These are phyloP conservation scores for Curvularia sp. DNA, from an alignment of 2,329 filamentous ascomycete genomes.

Conservation along the genomic window DNA sequence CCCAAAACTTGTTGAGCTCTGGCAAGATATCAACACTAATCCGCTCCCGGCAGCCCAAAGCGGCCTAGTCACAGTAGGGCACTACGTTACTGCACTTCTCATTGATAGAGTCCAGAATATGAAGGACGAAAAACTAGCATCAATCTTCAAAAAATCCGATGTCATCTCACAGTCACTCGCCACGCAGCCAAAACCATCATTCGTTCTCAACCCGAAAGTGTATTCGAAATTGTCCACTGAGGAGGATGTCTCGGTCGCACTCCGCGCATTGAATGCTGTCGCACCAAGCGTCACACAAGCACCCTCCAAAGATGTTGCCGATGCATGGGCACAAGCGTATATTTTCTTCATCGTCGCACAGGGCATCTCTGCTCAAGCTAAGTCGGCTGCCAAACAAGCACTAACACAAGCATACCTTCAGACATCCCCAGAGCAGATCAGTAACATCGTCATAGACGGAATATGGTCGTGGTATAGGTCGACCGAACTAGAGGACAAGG, in stretches of 20 bases:
- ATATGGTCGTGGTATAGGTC: constrained; percentile 81
- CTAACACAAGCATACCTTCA: constrained; percentile 71
- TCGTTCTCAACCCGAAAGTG: constrained; percentile 82
- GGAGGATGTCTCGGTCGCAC: constrained; percentile 81
- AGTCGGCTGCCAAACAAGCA: constrained; percentile 67
- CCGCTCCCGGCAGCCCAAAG: constrained; percentile 80
- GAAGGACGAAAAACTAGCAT: constrained; percentile 62
- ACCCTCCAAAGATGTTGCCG: constrained; percentile 58
- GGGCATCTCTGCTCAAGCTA: constrained; percentile 66
- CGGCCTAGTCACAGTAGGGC: constrained; percentile 80
- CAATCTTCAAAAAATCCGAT: constrained; percentile 67
- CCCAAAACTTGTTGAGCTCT: constrained; percentile 70
- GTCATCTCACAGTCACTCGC: constrained; percentile 71
- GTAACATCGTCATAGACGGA: constrained; percentile 70
- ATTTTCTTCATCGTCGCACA: constrained; percentile 78
- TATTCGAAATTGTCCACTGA: constrained; percentile 79
- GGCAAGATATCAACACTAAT: constrained; percentile 80
- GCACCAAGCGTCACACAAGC: constrained; percentile 63
- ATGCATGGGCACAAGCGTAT: constrained; percentile 83
- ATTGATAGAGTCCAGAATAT: constrained; percentile 62
- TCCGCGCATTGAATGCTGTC: constrained; percentile 71
- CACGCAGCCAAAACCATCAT: constrained; percentile 82
- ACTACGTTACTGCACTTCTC: constrained; percentile 72
- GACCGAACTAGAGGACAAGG: constrained; percentile 75
- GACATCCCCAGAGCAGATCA: constrained; percentile 63